Evolutionary conservation across 2,329 filamentous ascomycete species (phyloP), one percentile per base, ranked within the genome.

Genomic region (Blastomyces emzantsi): DNA sequence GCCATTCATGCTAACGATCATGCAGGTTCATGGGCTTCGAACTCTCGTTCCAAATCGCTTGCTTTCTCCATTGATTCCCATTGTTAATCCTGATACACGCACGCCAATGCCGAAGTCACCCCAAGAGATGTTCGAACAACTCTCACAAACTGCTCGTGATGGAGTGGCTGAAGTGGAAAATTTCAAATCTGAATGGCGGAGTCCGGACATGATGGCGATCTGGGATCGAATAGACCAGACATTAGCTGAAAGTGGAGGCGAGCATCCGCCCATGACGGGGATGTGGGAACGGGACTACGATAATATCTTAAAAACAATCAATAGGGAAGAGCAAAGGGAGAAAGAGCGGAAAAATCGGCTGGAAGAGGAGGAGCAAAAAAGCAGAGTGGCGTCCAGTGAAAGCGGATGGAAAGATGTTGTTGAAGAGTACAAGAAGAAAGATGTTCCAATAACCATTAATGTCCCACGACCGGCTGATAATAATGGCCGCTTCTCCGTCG

Each of bases 201-300:
- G 73, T 51, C 71, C 74, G 2, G 76, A 78, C 49, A 72, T 79
- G 68, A 72, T 73, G 41, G 65, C 70, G 1, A 71, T 79, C 9
- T 78, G 76, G 74, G 70, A 73, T 2, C 70, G 70, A 41, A 69
- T 78, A 8, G 72, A 75, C 30, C 70, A 71, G 28, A 72, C 73
- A 43, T 69, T 78, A 62, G 70, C 68, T 47, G 74, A 78, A 60
- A 73, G 73, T 2, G 71, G 70, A 22, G 77, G 78, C 6, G 71
- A 71, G 6, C 68, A 75, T 52, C 66, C 76, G 39, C 75, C 76
- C 65, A 71, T 74, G 5, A 73, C 68, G 0, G 73, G 74, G 8
- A 70, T 75, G 47, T 80, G 78, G 78, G 72, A 75, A 43, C 67
- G 70, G 22, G 76, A 80, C 64, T 80, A 80, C 54, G 72, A 70